A percentile compares a stretch with the other conserved stretches of the same genome.
Evolutionary conservation across 2,329 filamentous ascomycete genomes (phyloP).

Genomic region (Beauveria sp.): DNA sequence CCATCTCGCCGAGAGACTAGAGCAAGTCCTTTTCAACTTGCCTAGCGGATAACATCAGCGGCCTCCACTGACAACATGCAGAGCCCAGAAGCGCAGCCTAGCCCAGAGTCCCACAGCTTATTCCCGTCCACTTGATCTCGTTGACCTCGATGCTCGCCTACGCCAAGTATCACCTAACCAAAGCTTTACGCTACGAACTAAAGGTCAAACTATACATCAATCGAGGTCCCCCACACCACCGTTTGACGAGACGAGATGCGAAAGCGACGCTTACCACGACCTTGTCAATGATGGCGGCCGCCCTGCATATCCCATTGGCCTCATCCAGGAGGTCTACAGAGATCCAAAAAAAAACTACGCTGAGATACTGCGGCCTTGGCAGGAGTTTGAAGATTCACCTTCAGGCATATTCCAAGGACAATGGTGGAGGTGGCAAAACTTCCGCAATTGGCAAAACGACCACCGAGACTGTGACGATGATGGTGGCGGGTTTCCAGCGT

Average conservation of each 20-base stretch:
- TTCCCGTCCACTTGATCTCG: constrained; percentile 16
- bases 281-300: constrained; percentile 11
- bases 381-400: not conserved
- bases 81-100: not conserved
- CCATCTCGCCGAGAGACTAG: not conserved
- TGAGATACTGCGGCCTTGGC: not conserved
- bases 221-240: not conserved
- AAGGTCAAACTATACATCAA: not conserved
- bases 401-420: not conserved
- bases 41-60: no score
- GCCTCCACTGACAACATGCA: not conserved
- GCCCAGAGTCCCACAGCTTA: constrained; percentile 2
- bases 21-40: not conserved
- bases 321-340: not conserved
- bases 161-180: constrained; percentile 2
- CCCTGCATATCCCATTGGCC: constrained; percentile 10
- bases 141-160: constrained; percentile 16
- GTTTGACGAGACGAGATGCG: not conserved
- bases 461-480: not conserved
- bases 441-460: constrained; percentile 1
- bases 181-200: not conserved
- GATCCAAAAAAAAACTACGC: not conserved
- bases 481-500: not conserved
- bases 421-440: not conserved
- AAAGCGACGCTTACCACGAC: not conserved